Evolutionary conservation across 805 yeast genomes (phyloP).

Genomic region (Huiozyma naganishii): DNA sequence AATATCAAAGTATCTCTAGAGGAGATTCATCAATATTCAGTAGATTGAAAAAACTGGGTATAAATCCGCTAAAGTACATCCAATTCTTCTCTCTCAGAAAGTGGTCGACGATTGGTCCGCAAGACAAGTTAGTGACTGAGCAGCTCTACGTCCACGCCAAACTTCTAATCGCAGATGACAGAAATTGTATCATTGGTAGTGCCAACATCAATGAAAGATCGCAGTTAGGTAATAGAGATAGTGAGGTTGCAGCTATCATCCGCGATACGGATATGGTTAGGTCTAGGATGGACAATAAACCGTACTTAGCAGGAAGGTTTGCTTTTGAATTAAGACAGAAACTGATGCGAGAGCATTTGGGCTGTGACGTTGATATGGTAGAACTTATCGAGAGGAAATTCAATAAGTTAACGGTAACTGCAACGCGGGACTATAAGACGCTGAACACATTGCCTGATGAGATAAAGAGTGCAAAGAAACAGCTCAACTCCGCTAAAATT

Average conservation of each 20-base stretch:
- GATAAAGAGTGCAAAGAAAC: slow-evolving; percentile 3
- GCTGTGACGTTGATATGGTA: slow-evolving; percentile 79
- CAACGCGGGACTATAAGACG: slow-evolving; percentile 21
- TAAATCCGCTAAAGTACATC: slow-evolving; percentile 82
- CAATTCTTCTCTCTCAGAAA: slow-evolving; percentile 86
- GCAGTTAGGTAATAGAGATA: slow-evolving; percentile 87
- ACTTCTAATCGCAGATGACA: slow-evolving; percentile 82
- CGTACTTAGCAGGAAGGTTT: slow-evolving; percentile 73
- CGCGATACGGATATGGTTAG: slow-evolving; percentile 67
- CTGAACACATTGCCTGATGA: slow-evolving; percentile 11
- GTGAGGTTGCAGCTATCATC: slow-evolving; percentile 84
- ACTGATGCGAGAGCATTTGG: slow-evolving; percentile 93
- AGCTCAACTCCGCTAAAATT: slow-evolving; percentile 52
- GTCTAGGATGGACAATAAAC: slow-evolving; percentile 68
- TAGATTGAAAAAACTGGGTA: slow-evolving; percentile 64
- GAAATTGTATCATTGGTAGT: slow-evolving; percentile 89
- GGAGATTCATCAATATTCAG: slow-evolving; percentile 85
- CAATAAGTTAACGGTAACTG: slow-evolving; percentile 30
- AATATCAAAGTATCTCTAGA: slow-evolving; percentile 83
- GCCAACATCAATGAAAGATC: slow-evolving; percentile 97
- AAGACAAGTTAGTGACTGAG: slow-evolving; percentile 67
- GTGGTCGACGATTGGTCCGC: slow-evolving; percentile 87
- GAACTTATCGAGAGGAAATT: slow-evolving; percentile 75
- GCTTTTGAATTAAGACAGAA: slow-evolving; percentile 83
- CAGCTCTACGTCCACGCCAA: slow-evolving; percentile 93